Evolutionary conservation across 106 monocot genomes (phyloP).

Genomic region (Narthecium ossifragum): DNA sequence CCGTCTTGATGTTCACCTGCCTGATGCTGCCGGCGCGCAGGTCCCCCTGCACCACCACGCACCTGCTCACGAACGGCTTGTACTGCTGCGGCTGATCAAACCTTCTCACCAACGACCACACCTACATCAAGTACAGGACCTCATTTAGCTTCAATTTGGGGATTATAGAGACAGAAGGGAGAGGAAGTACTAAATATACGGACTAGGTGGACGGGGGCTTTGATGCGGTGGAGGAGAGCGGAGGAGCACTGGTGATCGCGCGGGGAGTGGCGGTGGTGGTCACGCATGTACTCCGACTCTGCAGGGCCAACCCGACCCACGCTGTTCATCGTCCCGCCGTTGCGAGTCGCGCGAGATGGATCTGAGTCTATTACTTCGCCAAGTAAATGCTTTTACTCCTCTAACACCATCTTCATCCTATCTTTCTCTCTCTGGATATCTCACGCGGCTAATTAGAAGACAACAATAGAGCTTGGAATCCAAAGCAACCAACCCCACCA

Average conservation of each 20-base stretch:
- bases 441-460: too few species aligned
- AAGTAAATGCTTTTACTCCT: too few species aligned
- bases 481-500: too few species aligned
- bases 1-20: constrained; percentile 57
- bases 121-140: neutral
- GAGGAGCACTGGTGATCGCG: constrained; percentile 76
- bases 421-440: too few species aligned
- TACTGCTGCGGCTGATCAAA: constrained; percentile 64
- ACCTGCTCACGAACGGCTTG: constrained; percentile 65
- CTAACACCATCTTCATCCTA: too few species aligned
- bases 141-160: neutral
- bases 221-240: constrained; percentile 61
- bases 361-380: too few species aligned
- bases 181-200: constrained; percentile 34
- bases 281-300: constrained; percentile 52
- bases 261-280: constrained; percentile 61
- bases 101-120: constrained; percentile 32
- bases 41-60: constrained; percentile 35
- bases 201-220: constrained; percentile 72
- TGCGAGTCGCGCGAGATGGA: too few species aligned
- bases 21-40: constrained; percentile 42
- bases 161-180: neutral
- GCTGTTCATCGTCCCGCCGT: constrained; percentile 32
- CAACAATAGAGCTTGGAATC: too few species aligned
- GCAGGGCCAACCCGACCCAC: constrained; percentile 10